Evolutionary conservation across 2,329 filamentous ascomycete genomes (phyloP), one percentile per base, ranked within the genome.

Genomic region (Talaromyces islandicus): DNA sequence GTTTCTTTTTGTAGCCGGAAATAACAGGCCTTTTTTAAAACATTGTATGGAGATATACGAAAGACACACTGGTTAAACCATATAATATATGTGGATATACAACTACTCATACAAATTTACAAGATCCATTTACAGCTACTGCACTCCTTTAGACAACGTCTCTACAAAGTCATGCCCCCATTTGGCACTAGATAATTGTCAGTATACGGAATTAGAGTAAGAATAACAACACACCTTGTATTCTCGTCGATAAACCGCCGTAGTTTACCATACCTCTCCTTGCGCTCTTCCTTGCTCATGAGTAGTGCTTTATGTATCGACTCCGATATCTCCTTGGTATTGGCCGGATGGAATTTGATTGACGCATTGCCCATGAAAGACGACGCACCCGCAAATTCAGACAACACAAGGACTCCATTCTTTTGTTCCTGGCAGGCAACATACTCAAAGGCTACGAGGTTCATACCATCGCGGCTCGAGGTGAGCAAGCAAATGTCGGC

Each of bases 361-460:
- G 89, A 90, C 54, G 92, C 92, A 64, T 92, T 93, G 58, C 64
- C 61, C 72, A 97, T 84, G 57, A 89, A 94, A 71, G 96, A 90
- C 0, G 92, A 92, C 1, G 93, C 93, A n/a, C 93, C 93, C 0
- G 92, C 91, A 72, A 97, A 97, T 71, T 97, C 92, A 54, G 92
- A 96, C 41, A 97, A 83, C 57, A 97, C 91, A 83, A 97, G 90
- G 56, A 92, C 89, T 53, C 93, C 93, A 71, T 96, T 90, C 58
- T 89, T 86, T 69, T 93, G 84, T 66, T 88, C 84, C 73, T 97
- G 93, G 24, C 90, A 92, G 17, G 92, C 92, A 63, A 97, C 94
- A 77, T 97, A 97, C 76, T 97, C 93, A 75, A 96, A 97, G 0
- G 91, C 93, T 21, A 97, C 93, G 14, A 97, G 83, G 74, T 97